phyloP scores from a whole-genome alignment of 305 asterid species.

The Striga hermonthica region DNA sequence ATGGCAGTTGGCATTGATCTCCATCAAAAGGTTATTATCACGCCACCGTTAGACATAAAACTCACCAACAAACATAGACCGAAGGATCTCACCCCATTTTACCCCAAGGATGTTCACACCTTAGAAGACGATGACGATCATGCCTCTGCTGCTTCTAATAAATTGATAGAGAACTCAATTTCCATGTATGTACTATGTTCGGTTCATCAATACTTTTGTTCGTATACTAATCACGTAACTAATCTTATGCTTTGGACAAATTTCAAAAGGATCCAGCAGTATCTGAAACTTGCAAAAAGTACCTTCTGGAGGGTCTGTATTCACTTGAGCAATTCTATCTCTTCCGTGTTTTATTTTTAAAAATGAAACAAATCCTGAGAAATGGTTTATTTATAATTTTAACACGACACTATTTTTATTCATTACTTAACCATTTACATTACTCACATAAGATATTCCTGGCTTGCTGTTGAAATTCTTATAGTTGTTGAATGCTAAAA shows the following conservation, averaged over 20 bases:
- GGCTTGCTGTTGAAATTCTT: background rate
- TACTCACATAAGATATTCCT: background rate
- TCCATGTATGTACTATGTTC: constrained; percentile 49
- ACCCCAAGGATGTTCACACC: constrained; percentile 41
- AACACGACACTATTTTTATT: background rate
- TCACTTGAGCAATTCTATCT: background rate
- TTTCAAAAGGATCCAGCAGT: background rate
- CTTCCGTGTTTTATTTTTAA: background rate
- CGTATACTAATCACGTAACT: background rate
- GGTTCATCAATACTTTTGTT: background rate
- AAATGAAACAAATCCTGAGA: background rate
- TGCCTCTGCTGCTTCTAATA: constrained; percentile 40
- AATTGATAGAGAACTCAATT: constrained; percentile 40
- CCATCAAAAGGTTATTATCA: constrained; percentile 61
- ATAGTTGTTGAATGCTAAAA: background rate
- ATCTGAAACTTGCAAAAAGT: background rate
- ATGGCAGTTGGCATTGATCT: constrained; percentile 88
- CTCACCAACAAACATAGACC: constrained; percentile 38
- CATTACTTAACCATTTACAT: background rate
- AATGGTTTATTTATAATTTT: background rate
- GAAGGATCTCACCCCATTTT: constrained; percentile 41
- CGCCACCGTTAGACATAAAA: constrained; percentile 45
- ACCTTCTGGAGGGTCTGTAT: background rate
- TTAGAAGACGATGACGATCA: constrained; percentile 35
- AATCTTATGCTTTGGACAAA: background rate